Conservation (phyloP, 768 basidiomycete species). For the Boletus sensibilis region DNA sequence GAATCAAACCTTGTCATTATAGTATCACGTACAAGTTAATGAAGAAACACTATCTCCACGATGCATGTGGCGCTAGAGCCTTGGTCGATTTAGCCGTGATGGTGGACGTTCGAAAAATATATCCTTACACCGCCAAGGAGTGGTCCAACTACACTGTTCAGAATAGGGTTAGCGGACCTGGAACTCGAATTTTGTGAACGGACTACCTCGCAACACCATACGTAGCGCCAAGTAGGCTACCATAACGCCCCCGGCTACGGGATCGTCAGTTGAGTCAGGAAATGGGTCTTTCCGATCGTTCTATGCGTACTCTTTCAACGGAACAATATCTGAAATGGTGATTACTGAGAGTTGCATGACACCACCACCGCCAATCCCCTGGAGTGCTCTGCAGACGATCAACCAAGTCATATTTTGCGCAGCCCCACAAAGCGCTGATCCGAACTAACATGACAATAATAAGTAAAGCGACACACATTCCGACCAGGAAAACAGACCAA, state of each 20-base stretch:
- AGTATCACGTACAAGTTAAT: conserved; percentile 57
- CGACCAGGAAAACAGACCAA: conserved; percentile 42
- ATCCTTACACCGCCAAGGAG: conserved; percentile 74
- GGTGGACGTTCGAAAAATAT: background rate
- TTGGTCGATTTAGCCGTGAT: conserved; percentile 20
- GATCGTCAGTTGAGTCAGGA: conserved; percentile 13
- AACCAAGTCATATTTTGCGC: conserved; percentile 78
- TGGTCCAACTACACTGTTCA: conserved; percentile 61
- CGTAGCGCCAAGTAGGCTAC: conserved; percentile 69
- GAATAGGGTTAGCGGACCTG: background rate
- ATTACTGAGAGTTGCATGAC: conserved; percentile 75
- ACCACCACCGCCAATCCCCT: conserved; percentile 81
- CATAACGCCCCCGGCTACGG: conserved; percentile 70
- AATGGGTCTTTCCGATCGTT: background rate
- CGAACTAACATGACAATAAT: conserved; percentile 43
- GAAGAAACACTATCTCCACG: conserved; percentile 83
- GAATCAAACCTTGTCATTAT: background rate
- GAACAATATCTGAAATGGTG: conserved; percentile 79
- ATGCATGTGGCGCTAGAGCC: conserved; percentile 68
- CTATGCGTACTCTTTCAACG: conserved; percentile 68
- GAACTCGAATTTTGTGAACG: background rate
- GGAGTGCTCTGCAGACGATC: conserved; percentile 70
- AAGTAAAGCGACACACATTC: background rate
- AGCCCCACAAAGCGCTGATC: conserved; percentile 77
- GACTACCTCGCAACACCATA: conserved; percentile 63